Base-by-base conservation (phyloP, 78 protist species). In the Dictyostelium capitatum region DNA sequence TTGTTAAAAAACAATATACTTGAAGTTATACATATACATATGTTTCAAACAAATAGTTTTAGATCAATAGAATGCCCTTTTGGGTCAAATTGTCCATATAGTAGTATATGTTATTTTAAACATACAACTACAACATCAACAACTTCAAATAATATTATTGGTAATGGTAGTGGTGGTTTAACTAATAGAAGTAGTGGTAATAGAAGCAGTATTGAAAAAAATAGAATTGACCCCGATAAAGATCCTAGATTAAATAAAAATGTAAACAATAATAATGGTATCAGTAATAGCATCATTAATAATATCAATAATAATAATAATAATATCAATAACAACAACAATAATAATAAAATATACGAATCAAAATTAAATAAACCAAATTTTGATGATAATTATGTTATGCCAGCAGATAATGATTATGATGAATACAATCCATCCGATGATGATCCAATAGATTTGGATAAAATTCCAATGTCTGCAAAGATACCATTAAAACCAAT, bases 51-150 rank as follows among this genome's bases (percentile, higher is more conserved):
- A 46, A 41, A 19, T 19, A 7, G 54, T 14, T 73, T 73, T 41
- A 73, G 47, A 47, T 15, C 28, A 1, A 73, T 73, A 47, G 80
- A 73, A 4, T 73, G 80, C 19, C 80, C 80, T 6, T 73, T 17
- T 73, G 56, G 25, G 10, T 14, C 23, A 37, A 4, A 41, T 17
- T 73, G 80, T n/a, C 56, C 0, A 11, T 73, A 43, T 7, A n/a
- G 3, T 47, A n/a, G 37, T 19, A 2, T 47, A 73, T 73, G 80
- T 47, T 73, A 17, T 47, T 73, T 73, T 47, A 73, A 73, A 10
- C 80, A 73, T 46, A n/a, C 19, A 23, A 43, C 30, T 7, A 15
- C 7, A 41, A n/a, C n/a, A n/a, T n/a, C n/a, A n/a, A n/a, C n/a
- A n/a, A n/a, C n/a, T n/a, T n/a, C n/a, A n/a, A n/a, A n/a, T n/a